Evolutionary conservation across 495 filamentous ascomycete species (phyloP).

Genomic region (Collariella sp.): DNA sequence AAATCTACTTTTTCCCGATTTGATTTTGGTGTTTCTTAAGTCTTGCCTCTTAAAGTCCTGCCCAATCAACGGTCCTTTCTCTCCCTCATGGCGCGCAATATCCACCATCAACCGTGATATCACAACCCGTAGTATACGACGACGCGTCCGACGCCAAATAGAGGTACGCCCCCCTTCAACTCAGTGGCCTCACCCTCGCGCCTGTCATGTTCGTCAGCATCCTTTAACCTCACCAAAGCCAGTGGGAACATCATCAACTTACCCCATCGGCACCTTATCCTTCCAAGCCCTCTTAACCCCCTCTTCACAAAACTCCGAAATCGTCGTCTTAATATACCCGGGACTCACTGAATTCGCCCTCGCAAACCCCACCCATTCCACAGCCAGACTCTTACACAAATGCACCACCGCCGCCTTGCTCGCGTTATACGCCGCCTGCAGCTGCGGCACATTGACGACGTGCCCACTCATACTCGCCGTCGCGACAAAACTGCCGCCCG

Average conservation of each 20-base stretch:
- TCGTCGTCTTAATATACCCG: conserved; percentile 80
- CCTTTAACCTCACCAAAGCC: too few species aligned
- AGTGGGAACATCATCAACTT: conserved; percentile 14
- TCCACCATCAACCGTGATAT: conserved; percentile 68
- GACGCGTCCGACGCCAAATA: conserved; percentile 79
- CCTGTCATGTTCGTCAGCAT: conserved; percentile 23
- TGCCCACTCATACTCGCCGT: conserved; percentile 79
- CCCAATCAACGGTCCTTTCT: too few species aligned
- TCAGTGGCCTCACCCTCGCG: conserved; percentile 65
- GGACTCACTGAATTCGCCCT: conserved; percentile 76
- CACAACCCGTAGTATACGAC: conserved; percentile 74
- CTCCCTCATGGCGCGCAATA: conserved; percentile 40
- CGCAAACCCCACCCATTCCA: conserved; percentile 84
- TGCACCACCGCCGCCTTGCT: conserved; percentile 82
- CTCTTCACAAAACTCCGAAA: conserved; percentile 61
- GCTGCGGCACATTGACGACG: conserved; percentile 80
- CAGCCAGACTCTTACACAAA: conserved; percentile 71
- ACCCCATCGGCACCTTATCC: conserved; percentile 79
- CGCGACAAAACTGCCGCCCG: conserved; percentile 64
- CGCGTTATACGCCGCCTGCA: conserved; percentile 80
- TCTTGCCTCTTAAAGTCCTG: too few species aligned
- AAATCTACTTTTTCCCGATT: too few species aligned
- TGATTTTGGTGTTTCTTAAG: too few species aligned
- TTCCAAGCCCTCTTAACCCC: conserved; percentile 68
- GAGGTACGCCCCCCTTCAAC: conserved; percentile 81